Evolutionary conservation across 2,329 filamentous ascomycete species (phyloP).

Genomic region (Botrytis paeoniae): DNA sequence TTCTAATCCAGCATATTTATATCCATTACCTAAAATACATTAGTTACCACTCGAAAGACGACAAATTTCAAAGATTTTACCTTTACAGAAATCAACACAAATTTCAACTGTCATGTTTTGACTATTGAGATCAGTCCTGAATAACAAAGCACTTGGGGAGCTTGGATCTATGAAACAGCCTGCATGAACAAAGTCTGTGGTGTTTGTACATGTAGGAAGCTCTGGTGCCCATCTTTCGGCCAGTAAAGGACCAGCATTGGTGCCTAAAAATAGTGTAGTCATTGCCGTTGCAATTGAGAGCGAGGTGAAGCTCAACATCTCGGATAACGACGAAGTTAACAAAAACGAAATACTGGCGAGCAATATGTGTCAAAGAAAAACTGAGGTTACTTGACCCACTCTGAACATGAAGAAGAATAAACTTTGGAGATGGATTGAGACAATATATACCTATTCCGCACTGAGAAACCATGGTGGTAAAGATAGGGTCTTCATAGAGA

Average conservation of each 20-base stretch:
- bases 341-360: not conserved
- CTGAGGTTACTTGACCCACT: not conserved
- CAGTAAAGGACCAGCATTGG: conserved; percentile 24
- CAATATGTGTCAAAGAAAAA: not conserved
- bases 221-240: conserved; percentile 26
- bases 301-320: conserved; percentile 26
- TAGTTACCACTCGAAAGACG: not conserved
- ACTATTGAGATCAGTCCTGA: conserved; percentile 31
- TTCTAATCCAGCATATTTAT: conserved; percentile 39
- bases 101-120: conserved; percentile 39
- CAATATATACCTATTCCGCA: not conserved
- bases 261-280: conserved; percentile 26
- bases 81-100: conserved; percentile 41
- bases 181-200: conserved; percentile 39
- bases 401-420: not conserved
- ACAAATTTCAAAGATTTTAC: conserved; percentile 15
- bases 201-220: conserved; percentile 32
- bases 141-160: conserved; percentile 35
- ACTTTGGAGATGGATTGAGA: not conserved
- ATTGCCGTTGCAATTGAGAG: conserved; percentile 29
- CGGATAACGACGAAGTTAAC: not conserved
- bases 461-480: not conserved
- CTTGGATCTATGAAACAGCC: conserved; percentile 38
- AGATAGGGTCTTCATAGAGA: not conserved
- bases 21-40: conserved; percentile 35